These are phyloP conservation scores for Hymenoscyphus fraxineus DNA, from an alignment of 2,329 filamentous ascomycete species.

Conservation along the genomic window DNA sequence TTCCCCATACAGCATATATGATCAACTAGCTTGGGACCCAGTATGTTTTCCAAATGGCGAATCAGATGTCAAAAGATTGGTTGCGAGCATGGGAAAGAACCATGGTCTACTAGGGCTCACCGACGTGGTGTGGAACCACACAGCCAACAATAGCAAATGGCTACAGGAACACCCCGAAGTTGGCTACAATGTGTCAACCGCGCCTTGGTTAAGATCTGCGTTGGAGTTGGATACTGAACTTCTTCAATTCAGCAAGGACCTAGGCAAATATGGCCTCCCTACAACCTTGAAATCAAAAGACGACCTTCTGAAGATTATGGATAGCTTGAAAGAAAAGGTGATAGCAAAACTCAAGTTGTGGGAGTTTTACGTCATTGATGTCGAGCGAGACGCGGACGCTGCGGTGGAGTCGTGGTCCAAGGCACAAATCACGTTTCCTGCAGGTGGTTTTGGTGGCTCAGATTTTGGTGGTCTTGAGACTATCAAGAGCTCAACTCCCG, in stretches of 20 bases:
- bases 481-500: conserved; percentile 51
- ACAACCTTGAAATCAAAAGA: conserved; percentile 65
- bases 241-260: conserved; percentile 57
- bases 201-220: conserved; percentile 69
- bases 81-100: conserved; percentile 77
- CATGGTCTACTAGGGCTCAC: conserved; percentile 84
- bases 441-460: conserved; percentile 46
- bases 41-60: conserved; percentile 80
- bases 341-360: conserved; percentile 76
- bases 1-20: conserved; percentile 94
- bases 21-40: conserved; percentile 85
- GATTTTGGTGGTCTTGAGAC: conserved; percentile 48
- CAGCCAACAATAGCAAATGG: conserved; percentile 93
- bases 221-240: conserved; percentile 77
- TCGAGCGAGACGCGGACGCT: conserved; percentile 66
- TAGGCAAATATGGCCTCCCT: conserved; percentile 68
- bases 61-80: conserved; percentile 71
- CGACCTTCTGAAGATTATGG: conserved; percentile 79
- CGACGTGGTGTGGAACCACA: conserved; percentile 98
- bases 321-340: conserved; percentile 75
- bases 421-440: conserved; percentile 53
- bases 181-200: conserved; percentile 89
- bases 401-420: conserved; percentile 69
- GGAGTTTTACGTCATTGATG: conserved; percentile 88
- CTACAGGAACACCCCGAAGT: conserved; percentile 90